These are phyloP conservation scores for Gastrolobium villosum DNA, from an alignment of 306 rosid genomes.

Conservation along the genomic window DNA sequence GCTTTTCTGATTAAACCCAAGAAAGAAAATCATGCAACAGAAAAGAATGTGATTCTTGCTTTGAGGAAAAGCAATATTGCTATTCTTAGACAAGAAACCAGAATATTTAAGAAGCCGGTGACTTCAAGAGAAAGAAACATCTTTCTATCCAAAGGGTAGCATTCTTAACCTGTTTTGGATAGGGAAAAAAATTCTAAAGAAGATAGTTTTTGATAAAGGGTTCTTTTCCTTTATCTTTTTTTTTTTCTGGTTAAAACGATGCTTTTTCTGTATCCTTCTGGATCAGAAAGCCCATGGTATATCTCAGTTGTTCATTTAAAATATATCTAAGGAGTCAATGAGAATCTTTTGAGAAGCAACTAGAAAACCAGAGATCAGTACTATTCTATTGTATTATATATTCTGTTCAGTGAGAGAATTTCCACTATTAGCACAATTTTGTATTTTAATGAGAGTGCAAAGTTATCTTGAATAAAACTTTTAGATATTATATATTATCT, in stretches of 20 bases:
- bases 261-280: conserved; percentile 46
- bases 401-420: conserved; percentile 40
- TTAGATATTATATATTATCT: conserved; percentile 31
- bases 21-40: conserved; percentile 24
- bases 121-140: conserved; percentile 64
- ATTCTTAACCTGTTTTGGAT: conserved; percentile 46
- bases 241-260: not conserved
- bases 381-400: conserved; percentile 30
- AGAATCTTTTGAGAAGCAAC: conserved; percentile 55
- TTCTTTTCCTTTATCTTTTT: conserved; percentile 33
- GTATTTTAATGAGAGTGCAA: conserved; percentile 39
- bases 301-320: conserved; percentile 43
- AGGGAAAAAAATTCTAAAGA: conserved; percentile 6
- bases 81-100: conserved; percentile 53
- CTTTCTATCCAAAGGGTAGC: conserved; percentile 42
- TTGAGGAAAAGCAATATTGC: conserved; percentile 63
- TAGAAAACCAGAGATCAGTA: conserved; percentile 37
- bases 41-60: conserved; percentile 73
- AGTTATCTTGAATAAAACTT: conserved; percentile 37
- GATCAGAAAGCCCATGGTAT: conserved; percentile 43
- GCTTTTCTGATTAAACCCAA: conserved; percentile 35
- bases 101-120: conserved; percentile 54
- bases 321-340: conserved; percentile 47
- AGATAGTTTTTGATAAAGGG: conserved; percentile 30
- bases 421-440: conserved; percentile 38